Conservation (phyloP, 805 yeast genomes). For the Starmerella vitae region DNA sequence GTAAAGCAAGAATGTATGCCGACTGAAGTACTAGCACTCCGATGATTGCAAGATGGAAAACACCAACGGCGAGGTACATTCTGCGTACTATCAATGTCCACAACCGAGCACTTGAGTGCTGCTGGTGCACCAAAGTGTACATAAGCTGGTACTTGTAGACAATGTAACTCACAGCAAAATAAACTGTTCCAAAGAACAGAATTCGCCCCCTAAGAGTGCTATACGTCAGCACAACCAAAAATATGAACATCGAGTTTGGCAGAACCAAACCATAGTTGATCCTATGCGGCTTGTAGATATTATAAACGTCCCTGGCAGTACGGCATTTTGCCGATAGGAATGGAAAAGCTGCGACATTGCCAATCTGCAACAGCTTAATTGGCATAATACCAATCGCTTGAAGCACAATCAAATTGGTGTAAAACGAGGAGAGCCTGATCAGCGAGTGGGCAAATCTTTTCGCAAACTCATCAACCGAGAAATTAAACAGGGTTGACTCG, state of each 20-base stretch:
- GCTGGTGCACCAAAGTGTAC: constrained; percentile 86
- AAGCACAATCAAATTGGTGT: constrained; percentile 70
- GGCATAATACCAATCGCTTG: constrained; percentile 87
- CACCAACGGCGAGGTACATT: constrained; percentile 60
- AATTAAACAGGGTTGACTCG: constrained; percentile 73
- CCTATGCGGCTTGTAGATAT: constrained; percentile 72
- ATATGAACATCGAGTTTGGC: constrained; percentile 80
- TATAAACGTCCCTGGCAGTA: constrained; percentile 71
- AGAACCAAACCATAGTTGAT: constrained; percentile 83
- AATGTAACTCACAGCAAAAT: constrained; percentile 72
- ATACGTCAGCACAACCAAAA: constrained; percentile 73
- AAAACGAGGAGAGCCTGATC: constrained; percentile 66
- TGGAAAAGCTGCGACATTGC: constrained; percentile 63
- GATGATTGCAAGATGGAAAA: constrained; percentile 86
- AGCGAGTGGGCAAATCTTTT: constrained; percentile 72
- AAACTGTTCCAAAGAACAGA: constrained; percentile 66
- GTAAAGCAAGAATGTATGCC: constrained; percentile 61
- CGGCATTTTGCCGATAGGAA: constrained; percentile 49
- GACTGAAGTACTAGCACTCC: constrained; percentile 75
- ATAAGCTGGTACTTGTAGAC: constrained; percentile 84
- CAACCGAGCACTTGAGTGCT: constrained; percentile 91
- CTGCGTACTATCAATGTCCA: constrained; percentile 87
- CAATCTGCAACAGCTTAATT: constrained; percentile 66
- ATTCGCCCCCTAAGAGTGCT: constrained; percentile 84
- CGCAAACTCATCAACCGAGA: constrained; percentile 72